phyloP scores from a whole-genome alignment of 805 yeast species.

The Candida dajiaensis region DNA sequence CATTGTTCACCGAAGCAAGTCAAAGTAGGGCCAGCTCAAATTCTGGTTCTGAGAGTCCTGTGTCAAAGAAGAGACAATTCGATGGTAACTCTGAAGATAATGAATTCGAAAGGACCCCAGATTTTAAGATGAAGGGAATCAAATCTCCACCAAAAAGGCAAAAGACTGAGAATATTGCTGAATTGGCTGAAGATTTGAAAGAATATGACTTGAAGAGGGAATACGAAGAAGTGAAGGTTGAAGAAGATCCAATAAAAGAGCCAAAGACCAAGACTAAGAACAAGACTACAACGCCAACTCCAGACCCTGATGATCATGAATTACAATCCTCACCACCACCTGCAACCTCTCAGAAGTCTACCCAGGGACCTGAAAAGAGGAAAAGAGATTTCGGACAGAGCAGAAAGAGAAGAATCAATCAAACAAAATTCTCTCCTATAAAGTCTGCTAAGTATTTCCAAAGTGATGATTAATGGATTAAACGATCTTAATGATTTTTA shows the following conservation, averaged over 20 bases:
- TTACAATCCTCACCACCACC: background rate
- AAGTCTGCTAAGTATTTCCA: constrained; percentile 20
- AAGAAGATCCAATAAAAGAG: background rate
- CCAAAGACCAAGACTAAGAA: background rate
- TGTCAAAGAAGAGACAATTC: background rate
- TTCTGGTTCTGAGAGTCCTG: background rate
- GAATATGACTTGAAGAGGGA: constrained; percentile 10
- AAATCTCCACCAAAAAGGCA: constrained; percentile 8
- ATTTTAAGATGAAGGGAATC: constrained; percentile 1
- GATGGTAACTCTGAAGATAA: background rate
- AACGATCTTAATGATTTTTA: background rate
- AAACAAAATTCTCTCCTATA: constrained; percentile 18
- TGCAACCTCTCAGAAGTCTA: background rate
- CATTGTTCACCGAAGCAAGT: constrained; percentile 5
- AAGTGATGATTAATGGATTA: constrained; percentile 6
- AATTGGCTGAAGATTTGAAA: constrained; percentile 12
- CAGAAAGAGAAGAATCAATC: constrained; percentile 17
- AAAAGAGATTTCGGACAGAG: constrained; percentile 19
- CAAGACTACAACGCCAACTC: background rate
- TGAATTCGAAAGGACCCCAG: background rate
- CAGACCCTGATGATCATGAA: background rate
- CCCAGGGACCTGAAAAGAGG: constrained; percentile 2
- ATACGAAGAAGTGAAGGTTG: background rate
- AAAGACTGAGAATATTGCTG: constrained; percentile 8
- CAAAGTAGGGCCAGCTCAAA: background rate